Conservation (phyloP, 2,329 filamentous ascomycete genomes). For the Stromatinia cepivora region DNA sequence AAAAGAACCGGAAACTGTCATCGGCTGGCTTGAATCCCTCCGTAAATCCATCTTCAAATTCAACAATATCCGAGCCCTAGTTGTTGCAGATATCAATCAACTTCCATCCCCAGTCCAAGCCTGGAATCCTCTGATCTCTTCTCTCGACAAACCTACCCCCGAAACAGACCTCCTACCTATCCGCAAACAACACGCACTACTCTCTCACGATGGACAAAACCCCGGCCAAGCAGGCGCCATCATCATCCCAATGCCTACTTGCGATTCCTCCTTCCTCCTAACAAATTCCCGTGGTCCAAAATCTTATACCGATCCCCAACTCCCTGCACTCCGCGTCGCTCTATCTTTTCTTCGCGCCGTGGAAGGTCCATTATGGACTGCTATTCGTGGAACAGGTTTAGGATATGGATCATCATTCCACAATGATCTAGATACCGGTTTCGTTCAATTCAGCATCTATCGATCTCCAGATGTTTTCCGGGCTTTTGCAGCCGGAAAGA, state of each 20-base stretch:
- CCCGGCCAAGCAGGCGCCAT: constrained; percentile 74
- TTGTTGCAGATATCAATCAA: constrained; percentile 77
- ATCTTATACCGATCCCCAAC: constrained; percentile 71
- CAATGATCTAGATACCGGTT: constrained; percentile 75
- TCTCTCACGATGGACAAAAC: constrained; percentile 71
- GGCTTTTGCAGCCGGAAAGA: constrained; percentile 75
- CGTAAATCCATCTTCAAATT: constrained; percentile 76
- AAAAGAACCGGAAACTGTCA: constrained; percentile 71
- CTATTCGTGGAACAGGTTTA: constrained; percentile 87
- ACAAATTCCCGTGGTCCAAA: constrained; percentile 72
- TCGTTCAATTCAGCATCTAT: constrained; percentile 83
- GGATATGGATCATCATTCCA: constrained; percentile 85
- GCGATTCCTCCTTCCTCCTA: constrained; percentile 88
- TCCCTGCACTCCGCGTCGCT: constrained; percentile 85
- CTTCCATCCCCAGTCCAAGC: constrained; percentile 73
- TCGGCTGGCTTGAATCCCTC: constrained; percentile 75
- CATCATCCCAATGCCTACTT: constrained; percentile 85
- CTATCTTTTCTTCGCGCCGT: constrained; percentile 89
- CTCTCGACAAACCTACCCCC: constrained; percentile 44
- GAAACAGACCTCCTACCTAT: constrained; percentile 64
- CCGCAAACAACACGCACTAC: constrained; percentile 65
- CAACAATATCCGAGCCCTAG: constrained; percentile 80
- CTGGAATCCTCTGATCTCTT: constrained; percentile 63
- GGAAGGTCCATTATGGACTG: constrained; percentile 92
- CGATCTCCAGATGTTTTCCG: constrained; percentile 86